These are phyloP conservation scores for Cordyceps militaris DNA, from an alignment of 2,329 filamentous ascomycete species.

Conservation along the genomic window DNA sequence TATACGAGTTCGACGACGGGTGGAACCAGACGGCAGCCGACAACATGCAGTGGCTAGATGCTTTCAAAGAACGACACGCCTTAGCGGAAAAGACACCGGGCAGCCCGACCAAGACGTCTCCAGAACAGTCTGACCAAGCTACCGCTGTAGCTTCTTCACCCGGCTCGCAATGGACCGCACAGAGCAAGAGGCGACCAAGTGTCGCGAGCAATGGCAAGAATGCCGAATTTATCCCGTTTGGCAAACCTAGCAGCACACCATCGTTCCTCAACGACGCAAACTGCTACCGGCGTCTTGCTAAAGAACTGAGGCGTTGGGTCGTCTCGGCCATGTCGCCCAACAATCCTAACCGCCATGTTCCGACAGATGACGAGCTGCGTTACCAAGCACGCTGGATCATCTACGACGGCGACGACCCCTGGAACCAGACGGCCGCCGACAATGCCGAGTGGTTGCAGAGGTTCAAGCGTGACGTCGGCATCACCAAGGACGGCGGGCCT, in stretches of 20 bases:
- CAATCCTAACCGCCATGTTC: slow-evolving; percentile 53
- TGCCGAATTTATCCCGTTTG: background rate
- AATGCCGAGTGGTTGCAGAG: slow-evolving; percentile 57
- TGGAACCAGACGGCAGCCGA: slow-evolving; percentile 60
- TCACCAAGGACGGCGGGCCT: slow-evolving; percentile 43
- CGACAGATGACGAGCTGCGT: slow-evolving; percentile 54
- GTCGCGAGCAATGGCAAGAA: background rate
- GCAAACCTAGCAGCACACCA: slow-evolving; percentile 17
- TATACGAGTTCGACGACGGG: slow-evolving; percentile 54
- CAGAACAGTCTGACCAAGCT: background rate
- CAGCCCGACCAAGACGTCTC: slow-evolving; percentile 7
- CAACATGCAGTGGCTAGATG: slow-evolving; percentile 44
- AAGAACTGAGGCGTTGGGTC: slow-evolving; percentile 47
- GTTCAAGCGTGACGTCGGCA: slow-evolving; percentile 53
- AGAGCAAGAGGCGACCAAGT: background rate
- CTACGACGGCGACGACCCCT: slow-evolving; percentile 57
- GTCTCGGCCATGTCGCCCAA: slow-evolving; percentile 48
- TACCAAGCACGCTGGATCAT: slow-evolving; percentile 57
- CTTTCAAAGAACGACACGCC: slow-evolving; percentile 44
- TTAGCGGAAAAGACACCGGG: slow-evolving; percentile 12
- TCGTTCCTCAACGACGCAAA: slow-evolving; percentile 54
- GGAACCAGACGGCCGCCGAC: slow-evolving; percentile 58
- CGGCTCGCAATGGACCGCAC: slow-evolving; percentile 2
- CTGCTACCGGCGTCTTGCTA: slow-evolving; percentile 50
- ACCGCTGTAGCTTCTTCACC: slow-evolving; percentile 6